Conservation (phyloP, 345 rosid species). For the Aquilaria yunnanensis region DNA sequence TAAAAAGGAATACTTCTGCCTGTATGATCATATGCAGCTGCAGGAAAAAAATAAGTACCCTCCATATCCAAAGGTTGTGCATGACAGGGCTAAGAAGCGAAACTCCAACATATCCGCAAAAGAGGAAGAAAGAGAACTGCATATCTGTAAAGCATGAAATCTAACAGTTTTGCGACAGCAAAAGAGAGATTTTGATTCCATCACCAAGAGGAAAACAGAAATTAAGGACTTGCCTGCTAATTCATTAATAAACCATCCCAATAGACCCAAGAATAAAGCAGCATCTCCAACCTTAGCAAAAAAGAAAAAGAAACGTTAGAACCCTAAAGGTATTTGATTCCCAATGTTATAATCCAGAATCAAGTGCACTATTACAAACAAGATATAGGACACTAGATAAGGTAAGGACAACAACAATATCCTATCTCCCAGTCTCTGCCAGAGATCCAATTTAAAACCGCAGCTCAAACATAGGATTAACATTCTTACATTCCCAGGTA, state of each 20-base stretch:
- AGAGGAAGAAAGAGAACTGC: constrained; percentile 87
- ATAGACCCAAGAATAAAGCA: constrained; percentile 72
- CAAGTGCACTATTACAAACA: too few relatives aligned
- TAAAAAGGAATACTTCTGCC: constrained; percentile 2
- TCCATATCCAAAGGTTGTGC: constrained; percentile 99
- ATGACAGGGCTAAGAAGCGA: constrained; percentile 95
- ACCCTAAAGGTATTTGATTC: too few relatives aligned
- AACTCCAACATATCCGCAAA: constrained; percentile 85
- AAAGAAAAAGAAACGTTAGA: not conserved
- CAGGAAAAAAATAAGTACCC: constrained; percentile 41
- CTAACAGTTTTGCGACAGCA: constrained; percentile 11
- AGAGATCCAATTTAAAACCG: too few relatives aligned
- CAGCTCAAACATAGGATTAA: too few relatives aligned
- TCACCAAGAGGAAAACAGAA: constrained; percentile 9
- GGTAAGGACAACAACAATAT: too few relatives aligned
- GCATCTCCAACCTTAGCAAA: constrained; percentile 78
- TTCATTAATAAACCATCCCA: constrained; percentile 80
- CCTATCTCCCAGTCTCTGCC: too few relatives aligned
- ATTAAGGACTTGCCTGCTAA: constrained; percentile 51
- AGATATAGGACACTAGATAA: too few relatives aligned
- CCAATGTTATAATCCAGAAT: too few relatives aligned
- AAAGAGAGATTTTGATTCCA: constrained; percentile 10
- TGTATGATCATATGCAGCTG: not conserved
- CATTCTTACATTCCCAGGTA: too few relatives aligned
- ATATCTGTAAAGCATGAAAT: constrained; percentile 41